These are phyloP conservation scores for Elongisporangium senticosum DNA, from an alignment of 352 stramenopile genomes.

Conservation along the genomic window DNA sequence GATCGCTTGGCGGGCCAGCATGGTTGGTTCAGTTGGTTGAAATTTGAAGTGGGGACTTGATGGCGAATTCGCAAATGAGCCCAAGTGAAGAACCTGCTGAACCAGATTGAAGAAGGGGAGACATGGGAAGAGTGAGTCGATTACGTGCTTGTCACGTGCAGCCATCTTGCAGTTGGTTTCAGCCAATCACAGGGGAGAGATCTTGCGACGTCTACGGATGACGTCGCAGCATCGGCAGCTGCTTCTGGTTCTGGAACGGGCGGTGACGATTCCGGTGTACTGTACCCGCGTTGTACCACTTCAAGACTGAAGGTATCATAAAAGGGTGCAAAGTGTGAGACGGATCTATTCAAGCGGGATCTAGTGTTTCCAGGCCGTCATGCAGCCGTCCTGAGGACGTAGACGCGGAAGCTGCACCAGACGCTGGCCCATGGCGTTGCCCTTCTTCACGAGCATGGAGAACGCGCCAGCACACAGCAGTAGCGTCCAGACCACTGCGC, in stretches of 20 bases:
- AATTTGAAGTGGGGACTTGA: constrained; percentile 8
- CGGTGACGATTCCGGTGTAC: not conserved
- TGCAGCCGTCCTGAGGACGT: constrained; percentile 68
- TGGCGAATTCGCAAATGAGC: constrained; percentile 14
- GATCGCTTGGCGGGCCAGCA: constrained; percentile 22
- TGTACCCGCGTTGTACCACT: not conserved
- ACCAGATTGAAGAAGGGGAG: not conserved
- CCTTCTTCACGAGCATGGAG: constrained; percentile 70
- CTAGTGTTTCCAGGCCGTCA: constrained; percentile 70
- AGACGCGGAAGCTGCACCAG: constrained; percentile 62
- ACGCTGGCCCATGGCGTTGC: constrained; percentile 53
- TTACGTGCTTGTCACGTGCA: not conserved
- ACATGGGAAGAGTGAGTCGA: constrained; percentile 7
- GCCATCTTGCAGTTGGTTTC: not conserved
- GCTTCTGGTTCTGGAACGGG: not conserved
- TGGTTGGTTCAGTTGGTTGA: constrained; percentile 3
- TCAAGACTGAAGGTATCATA: not conserved
- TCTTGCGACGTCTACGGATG: not conserved
- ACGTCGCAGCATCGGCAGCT: not conserved
- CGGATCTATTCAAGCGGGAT: not conserved
- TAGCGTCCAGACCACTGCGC: constrained; percentile 46
- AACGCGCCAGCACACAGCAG: constrained; percentile 43
- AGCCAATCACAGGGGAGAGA: not conserved
- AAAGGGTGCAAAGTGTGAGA: not conserved
- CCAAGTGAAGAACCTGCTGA: constrained; percentile 13